A percentile compares a stretch with the other conserved stretches of the same genome.
These are phyloP conservation scores for Fusarium sp. DNA, from an alignment of 2,329 filamentous ascomycete genomes.

Conservation along the genomic window DNA sequence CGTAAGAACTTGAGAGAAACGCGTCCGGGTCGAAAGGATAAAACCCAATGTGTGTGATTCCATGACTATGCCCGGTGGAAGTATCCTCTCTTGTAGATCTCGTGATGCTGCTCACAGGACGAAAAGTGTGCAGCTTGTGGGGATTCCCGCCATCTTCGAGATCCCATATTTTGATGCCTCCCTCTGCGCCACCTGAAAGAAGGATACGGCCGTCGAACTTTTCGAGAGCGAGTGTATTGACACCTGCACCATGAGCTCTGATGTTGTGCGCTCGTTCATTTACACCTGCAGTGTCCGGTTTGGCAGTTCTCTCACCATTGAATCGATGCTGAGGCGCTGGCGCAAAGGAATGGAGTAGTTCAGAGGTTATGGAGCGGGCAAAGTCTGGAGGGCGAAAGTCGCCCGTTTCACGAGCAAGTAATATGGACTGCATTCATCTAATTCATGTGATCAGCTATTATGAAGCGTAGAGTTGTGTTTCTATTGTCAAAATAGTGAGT, in stretches of 20 bases:
- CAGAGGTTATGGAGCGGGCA: conserved; percentile 73
- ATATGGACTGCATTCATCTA: conserved; percentile 76
- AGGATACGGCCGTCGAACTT: conserved; percentile 82
- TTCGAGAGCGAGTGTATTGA: conserved; percentile 84
- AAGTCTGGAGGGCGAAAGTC: conserved; percentile 73
- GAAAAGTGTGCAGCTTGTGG: conserved; percentile 63
- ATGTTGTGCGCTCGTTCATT: conserved; percentile 55
- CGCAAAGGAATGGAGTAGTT: conserved; percentile 77
- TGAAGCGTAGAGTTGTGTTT: not conserved
- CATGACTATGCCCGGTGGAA: conserved; percentile 70
- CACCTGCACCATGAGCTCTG: conserved; percentile 81
- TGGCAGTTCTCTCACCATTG: conserved; percentile 62
- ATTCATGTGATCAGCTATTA: not conserved
- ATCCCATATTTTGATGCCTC: conserved; percentile 88
- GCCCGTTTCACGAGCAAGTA: conserved; percentile 82
- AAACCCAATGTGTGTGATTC: conserved; percentile 81
- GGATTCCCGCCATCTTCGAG: conserved; percentile 72
- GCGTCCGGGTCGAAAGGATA: conserved; percentile 82
- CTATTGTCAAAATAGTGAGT: not conserved
- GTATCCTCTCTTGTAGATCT: conserved; percentile 55
- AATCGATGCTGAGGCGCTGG: conserved; percentile 77
- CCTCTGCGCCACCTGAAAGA: conserved; percentile 87
- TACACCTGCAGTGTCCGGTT: conserved; percentile 32
- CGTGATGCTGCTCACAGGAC: conserved; percentile 65
- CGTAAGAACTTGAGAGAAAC: conserved; percentile 83